Base-by-base conservation (phyloP, 768 basidiomycete species). In the Holtermanniella nyarrowii region DNA sequence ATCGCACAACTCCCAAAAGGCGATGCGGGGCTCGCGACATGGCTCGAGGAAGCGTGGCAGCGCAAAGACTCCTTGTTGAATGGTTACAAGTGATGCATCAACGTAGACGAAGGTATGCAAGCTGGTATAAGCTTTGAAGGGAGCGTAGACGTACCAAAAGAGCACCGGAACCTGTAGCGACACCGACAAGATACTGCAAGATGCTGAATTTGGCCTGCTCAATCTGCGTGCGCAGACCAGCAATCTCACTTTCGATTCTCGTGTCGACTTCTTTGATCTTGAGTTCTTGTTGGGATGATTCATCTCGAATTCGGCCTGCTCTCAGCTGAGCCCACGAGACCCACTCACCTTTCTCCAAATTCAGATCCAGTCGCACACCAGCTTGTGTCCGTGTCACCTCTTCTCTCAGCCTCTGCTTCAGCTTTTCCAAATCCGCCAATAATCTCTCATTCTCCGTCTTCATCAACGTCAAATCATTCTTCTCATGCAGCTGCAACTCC, bases 211-310 rank as follows among this genome's bases (percentile, higher is more conserved):
- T 75, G 27, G 73, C 72, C 39, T 72, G 68, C 50, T 75, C 74
- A 60, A 75, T 74, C 49, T 72, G 71, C n/a, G 61, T 91, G 50
- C 86, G 76, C 48, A 95, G 70, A 2, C 80, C 82, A 7, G 89
- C 88, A 65, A 93, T 93, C 73, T 96, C 90, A 66, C 87, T 86
- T 72, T 99, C 93, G 59, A 97, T 96, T 67, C 87, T 75, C 3
- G 93, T 96, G 63, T 97, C 93, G 16, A 96, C 90, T 70, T 99
- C 93, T 70, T 88, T 89, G 66, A 97, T 86, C 80, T 96, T 96
- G 48, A 91, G 75, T 64, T 95, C 90, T 63, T 96, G 88, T 39
- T 82, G 81, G 59, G 82, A 84, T 58, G 82, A 83, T 76, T 97
- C 91, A 66, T 97, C 91, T 48, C 93, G 76, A 76, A 96, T 87